Evolutionary conservation across 768 basidiomycete genomes (phyloP).

Genomic region (Russula brevipes): DNA sequence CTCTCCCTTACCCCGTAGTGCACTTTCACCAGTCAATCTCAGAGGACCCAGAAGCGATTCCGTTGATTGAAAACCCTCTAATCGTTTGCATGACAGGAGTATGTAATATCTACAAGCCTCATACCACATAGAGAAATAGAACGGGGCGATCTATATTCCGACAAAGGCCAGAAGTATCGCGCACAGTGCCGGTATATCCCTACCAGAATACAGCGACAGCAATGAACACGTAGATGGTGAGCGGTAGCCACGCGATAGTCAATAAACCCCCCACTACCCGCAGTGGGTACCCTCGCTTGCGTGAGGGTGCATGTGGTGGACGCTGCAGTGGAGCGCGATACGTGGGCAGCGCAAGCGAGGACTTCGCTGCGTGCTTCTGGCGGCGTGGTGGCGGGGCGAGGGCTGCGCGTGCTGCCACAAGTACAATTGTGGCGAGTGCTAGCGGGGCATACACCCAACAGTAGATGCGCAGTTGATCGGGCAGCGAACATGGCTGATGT

Average conservation of each 20-base stretch:
- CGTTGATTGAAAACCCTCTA: background rate
- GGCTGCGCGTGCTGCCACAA: conserved; percentile 33
- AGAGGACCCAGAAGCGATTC: background rate
- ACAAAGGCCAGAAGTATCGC: background rate
- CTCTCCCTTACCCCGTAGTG: too few relatives aligned
- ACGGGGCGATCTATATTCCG: background rate
- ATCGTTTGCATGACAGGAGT: background rate
- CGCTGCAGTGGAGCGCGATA: background rate
- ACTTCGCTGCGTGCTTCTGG: background rate
- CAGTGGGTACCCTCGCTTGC: background rate
- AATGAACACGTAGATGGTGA: conserved; percentile 2
- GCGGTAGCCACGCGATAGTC: conserved; percentile 12
- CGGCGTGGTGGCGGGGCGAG: background rate
- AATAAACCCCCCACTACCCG: background rate
- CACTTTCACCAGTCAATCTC: too few relatives aligned
- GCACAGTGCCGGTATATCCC: background rate
- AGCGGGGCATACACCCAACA: conserved; percentile 66
- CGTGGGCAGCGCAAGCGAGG: background rate
- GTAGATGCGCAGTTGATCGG: conserved; percentile 80
- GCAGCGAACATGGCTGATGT: conserved; percentile 71
- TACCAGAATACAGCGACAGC: background rate
- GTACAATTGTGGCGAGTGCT: conserved; percentile 50
- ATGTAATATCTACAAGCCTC: background rate
- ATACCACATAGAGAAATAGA: background rate
- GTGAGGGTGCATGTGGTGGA: background rate